Evolutionary conservation across 2,329 filamentous ascomycete genomes (phyloP).

Genomic region (Alternaria ventricosa): DNA sequence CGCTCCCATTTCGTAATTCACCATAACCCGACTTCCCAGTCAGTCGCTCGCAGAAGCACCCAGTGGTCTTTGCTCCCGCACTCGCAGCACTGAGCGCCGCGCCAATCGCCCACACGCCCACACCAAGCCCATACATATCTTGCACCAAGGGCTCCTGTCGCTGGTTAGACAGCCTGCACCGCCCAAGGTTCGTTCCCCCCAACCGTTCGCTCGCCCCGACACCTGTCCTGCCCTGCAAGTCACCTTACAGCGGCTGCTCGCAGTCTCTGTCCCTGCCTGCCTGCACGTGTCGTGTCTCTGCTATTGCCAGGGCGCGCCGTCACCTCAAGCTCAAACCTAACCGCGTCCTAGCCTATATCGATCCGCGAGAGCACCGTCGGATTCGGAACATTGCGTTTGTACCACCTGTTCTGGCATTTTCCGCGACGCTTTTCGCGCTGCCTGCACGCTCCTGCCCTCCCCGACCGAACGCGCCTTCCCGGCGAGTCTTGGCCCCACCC

Average conservation of each 20-base stretch:
- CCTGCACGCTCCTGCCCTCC: neutral
- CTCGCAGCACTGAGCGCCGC: slow-evolving; percentile 1
- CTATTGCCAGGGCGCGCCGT: slow-evolving; percentile 23
- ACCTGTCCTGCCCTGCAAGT: slow-evolving; percentile 19
- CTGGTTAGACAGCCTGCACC: slow-evolving; percentile 13
- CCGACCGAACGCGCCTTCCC: slow-evolving; percentile 10
- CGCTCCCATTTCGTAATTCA: slow-evolving; percentile 18
- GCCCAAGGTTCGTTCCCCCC: slow-evolving; percentile 9
- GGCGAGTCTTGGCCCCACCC: slow-evolving; percentile 16
- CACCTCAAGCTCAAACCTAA: slow-evolving; percentile 15
- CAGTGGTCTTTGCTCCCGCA: slow-evolving; percentile 12
- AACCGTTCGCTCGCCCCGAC: slow-evolving; percentile 11
- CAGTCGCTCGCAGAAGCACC: neutral
- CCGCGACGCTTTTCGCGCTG: neutral
- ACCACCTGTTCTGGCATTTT: slow-evolving; percentile 7
- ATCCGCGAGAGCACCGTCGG: slow-evolving; percentile 15
- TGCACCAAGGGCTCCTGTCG: slow-evolving; percentile 6
- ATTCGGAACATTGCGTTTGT: slow-evolving; percentile 6
- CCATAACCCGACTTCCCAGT: slow-evolving; percentile 9
- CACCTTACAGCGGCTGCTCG: slow-evolving; percentile 32
- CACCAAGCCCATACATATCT: slow-evolving; percentile 1
- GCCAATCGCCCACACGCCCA: neutral
- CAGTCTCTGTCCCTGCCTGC: slow-evolving; percentile 6
- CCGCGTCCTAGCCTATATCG: slow-evolving; percentile 8
- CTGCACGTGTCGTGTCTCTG: slow-evolving; percentile 24